phyloP scores from a whole-genome alignment of 208 protist genomes.

The Leishmania amazonensis region DNA sequence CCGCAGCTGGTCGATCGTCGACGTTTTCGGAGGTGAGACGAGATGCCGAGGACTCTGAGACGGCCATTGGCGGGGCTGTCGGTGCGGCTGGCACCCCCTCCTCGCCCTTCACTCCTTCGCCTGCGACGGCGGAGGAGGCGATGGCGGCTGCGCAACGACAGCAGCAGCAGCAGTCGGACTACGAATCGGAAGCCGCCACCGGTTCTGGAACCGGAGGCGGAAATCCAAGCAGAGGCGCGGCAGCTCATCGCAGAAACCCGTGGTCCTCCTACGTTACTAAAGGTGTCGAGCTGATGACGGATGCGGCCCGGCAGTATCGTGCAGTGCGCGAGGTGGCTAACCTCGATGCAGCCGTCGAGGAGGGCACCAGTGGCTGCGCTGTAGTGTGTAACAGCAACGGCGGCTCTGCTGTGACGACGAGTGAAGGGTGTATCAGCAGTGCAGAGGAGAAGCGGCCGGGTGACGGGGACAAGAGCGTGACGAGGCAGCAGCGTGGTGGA shows the following conservation, averaged over 20 bases:
- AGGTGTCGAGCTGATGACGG: slow-evolving; percentile 52
- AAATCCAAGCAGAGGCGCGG: background rate
- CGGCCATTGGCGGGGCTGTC: background rate
- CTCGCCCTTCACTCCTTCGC: slow-evolving; percentile 6
- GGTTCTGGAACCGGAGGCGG: background rate
- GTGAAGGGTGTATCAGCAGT: background rate
- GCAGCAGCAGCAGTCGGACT: slow-evolving; percentile 1
- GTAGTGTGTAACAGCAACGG: background rate
- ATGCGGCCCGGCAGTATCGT: slow-evolving; percentile 66
- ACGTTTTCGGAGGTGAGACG: background rate
- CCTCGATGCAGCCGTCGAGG: slow-evolving; percentile 53
- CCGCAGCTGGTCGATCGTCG: background rate
- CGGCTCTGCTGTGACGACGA: background rate
- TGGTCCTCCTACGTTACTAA: slow-evolving; percentile 36
- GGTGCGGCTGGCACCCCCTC: background rate
- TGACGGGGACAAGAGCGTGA: background rate
- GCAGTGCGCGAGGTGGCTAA: slow-evolving; percentile 60
- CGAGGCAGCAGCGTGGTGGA: background rate
- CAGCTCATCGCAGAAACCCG: background rate
- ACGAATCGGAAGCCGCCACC: background rate
- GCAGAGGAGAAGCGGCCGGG: background rate
- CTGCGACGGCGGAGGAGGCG: slow-evolving; percentile 13
- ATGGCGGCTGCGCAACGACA: background rate
- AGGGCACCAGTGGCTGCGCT: background rate
- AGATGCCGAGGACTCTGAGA: background rate